Conservation (phyloP, 495 filamentous ascomycete species). For the Neurospora discreta region DNA sequence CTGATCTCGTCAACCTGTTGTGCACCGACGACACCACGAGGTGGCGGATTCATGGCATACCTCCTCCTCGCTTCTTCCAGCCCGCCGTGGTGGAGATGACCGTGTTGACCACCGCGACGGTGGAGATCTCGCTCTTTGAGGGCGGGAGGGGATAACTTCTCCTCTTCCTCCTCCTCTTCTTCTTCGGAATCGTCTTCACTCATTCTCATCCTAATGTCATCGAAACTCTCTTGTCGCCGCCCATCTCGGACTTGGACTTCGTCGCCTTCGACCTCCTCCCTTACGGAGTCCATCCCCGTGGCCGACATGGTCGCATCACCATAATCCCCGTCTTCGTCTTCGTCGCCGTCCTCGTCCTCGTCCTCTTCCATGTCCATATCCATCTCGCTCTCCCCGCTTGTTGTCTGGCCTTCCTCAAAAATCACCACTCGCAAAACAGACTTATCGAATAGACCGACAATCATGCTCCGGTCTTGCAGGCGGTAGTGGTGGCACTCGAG, state of each 20-base stretch:
- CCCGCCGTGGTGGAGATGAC: not conserved
- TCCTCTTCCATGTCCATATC: conserved; percentile 8
- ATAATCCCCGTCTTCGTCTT: conserved; percentile 2
- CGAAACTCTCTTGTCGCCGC: not conserved
- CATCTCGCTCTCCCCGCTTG: not conserved
- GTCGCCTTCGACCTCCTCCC: conserved; percentile 2
- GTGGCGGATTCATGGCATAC: not conserved
- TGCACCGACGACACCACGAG: not conserved
- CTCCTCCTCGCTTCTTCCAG: not conserved
- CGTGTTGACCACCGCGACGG: not conserved
- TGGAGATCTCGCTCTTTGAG: not conserved
- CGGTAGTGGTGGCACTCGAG: conserved; percentile 89
- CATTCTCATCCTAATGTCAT: conserved; percentile 7
- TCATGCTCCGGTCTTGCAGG: conserved; percentile 70
- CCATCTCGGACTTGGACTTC: not conserved
- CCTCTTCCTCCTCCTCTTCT: conserved; percentile 6
- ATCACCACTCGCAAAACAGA: conserved; percentile 74
- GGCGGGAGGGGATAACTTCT: conserved; percentile 17
- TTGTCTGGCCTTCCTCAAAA: conserved; percentile 34
- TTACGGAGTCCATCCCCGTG: not conserved
- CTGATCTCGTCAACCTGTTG: not conserved
- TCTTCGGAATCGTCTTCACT: conserved; percentile 9
- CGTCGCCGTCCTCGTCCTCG: conserved; percentile 4
- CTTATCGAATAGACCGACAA: conserved; percentile 90
- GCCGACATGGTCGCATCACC: not conserved